Evolutionary conservation across 2,329 filamentous ascomycete genomes (phyloP), one percentile per base, ranked within the genome.

Genomic region (Purpureocillium lavendulum): DNA sequence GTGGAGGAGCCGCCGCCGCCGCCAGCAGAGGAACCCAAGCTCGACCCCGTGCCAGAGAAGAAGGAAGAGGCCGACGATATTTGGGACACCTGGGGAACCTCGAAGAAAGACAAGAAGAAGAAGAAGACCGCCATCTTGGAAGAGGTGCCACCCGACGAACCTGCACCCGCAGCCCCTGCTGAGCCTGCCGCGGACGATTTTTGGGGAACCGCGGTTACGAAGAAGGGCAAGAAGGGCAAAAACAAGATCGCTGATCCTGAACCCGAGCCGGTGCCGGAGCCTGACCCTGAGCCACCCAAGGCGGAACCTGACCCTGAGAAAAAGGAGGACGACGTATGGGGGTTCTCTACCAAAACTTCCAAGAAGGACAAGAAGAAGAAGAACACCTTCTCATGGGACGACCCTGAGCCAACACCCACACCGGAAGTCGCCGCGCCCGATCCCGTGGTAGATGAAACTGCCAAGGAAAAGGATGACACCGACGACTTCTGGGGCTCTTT

Each of bases 221-320:
- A 53, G 34, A 55, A 55, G 30, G 46, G 51, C 29, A 56, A 54
- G 40, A 55, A 54, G 48, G 70, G 70, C 49, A 66, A 66, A 45
- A 62, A 54, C 40, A 44, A 36, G 15, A 15, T 28, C 15, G 14
- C 26, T 6, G 41, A 35, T 33, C 38, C 29, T 33, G 33, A 50
- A n/a, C 47, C 48, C 9, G 55, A 56, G 26, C 45, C 49, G 10
- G 49, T 50, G 33, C 45, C 51, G 3, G 56, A 57, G 15, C 47
- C 50, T n/a, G 48, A 46, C 18, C 41, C 49, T 6, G 51, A 52
- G 35, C 44, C 45, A 32, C 17, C 30, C 14, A 40, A 42, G 2
- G 52, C 49, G 0, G 51, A 50, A 14, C 43, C 52, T 2, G 46
- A 51, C 34, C 44, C 50, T 4, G 49, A 45, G 14, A 57, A 57